These are phyloP conservation scores for Fomitopsis schrenkii DNA, from an alignment of 1,284 basidiomycete species.

Conservation along the genomic window DNA sequence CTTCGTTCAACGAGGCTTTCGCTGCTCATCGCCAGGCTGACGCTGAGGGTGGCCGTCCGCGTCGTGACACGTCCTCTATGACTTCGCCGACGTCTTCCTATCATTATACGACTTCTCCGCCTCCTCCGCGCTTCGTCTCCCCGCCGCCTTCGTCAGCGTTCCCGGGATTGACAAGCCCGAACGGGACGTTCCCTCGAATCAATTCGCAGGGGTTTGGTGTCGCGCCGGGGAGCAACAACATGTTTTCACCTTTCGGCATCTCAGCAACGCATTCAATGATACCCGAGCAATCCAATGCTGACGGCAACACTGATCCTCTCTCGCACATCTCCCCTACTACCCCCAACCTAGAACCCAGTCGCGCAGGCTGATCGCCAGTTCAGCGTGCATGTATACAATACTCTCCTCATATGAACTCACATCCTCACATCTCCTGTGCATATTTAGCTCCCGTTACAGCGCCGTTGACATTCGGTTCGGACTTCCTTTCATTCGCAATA, in stretches of 20 bases:
- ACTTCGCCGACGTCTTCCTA: constrained; percentile 42
- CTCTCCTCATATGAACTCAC: constrained; percentile 19
- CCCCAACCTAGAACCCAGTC: constrained; percentile 54
- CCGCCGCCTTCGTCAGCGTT: constrained; percentile 37
- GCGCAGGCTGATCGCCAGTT: constrained; percentile 34
- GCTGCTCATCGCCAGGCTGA: constrained; percentile 33
- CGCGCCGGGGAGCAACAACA: constrained; percentile 26
- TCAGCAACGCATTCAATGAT: constrained; percentile 50
- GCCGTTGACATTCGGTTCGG: constrained; percentile 12
- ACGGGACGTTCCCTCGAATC: constrained; percentile 29
- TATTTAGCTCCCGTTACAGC: constrained; percentile 21
- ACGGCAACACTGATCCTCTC: constrained; percentile 31
- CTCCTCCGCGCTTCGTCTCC: constrained; percentile 39
- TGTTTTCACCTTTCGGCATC: constrained; percentile 65
- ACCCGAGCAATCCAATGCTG: constrained; percentile 58
- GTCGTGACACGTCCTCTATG: constrained; percentile 34
- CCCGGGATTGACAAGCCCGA: constrained; percentile 27
- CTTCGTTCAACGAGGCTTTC: constrained; percentile 34
- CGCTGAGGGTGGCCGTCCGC: constrained; percentile 27
- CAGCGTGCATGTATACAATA: constrained; percentile 20
- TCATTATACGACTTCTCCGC: constrained; percentile 53
- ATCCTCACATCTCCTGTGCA: constrained; percentile 17
- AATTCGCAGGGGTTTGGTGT: constrained; percentile 32
- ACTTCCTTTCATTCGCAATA: constrained; percentile 18
- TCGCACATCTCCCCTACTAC: constrained; percentile 45